Conservation (phyloP, 768 basidiomycete genomes). For the Auriscalpium orientale region DNA sequence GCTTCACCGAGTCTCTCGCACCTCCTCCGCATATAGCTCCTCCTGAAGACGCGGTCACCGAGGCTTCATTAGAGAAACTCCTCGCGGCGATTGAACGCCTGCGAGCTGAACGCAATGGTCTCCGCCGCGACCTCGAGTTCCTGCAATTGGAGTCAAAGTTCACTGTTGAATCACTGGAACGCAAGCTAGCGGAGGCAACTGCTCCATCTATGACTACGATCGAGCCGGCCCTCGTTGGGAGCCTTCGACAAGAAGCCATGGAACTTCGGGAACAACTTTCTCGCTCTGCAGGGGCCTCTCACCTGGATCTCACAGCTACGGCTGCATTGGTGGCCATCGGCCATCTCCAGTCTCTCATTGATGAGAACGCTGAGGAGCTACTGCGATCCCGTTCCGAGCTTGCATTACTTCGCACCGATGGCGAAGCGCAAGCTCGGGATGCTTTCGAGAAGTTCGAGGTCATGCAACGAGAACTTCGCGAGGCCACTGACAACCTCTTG, state of each 20-base stretch:
- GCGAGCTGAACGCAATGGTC: conserved; percentile 55
- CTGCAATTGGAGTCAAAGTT: conserved; percentile 61
- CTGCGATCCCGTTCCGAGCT: background rate
- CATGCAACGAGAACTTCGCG: conserved; percentile 1
- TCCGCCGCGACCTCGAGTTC: conserved; percentile 60
- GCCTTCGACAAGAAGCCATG: conserved; percentile 12
- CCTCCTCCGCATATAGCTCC: background rate
- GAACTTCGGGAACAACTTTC: conserved; percentile 10
- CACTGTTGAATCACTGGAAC: conserved; percentile 50
- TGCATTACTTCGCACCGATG: conserved; percentile 1
- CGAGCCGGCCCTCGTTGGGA: conserved; percentile 6
- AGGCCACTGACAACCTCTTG: background rate
- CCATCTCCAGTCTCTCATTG: conserved; percentile 12
- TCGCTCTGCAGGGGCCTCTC: conserved; percentile 11
- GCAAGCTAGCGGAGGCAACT: conserved; percentile 32
- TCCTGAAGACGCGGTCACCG: conserved; percentile 8
- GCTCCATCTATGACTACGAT: conserved; percentile 2
- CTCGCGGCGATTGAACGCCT: conserved; percentile 59
- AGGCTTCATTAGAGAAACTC: conserved; percentile 41
- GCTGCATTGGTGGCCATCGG: conserved; percentile 15
- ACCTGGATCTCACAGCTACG: conserved; percentile 4
- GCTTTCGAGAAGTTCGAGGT: background rate
- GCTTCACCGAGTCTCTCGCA: background rate
- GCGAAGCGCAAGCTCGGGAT: background rate
- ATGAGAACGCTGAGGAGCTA: background rate